phyloP scores from a whole-genome alignment of 2,329 filamentous ascomycete species.

The Tolypocladium guangdongense region DNA sequence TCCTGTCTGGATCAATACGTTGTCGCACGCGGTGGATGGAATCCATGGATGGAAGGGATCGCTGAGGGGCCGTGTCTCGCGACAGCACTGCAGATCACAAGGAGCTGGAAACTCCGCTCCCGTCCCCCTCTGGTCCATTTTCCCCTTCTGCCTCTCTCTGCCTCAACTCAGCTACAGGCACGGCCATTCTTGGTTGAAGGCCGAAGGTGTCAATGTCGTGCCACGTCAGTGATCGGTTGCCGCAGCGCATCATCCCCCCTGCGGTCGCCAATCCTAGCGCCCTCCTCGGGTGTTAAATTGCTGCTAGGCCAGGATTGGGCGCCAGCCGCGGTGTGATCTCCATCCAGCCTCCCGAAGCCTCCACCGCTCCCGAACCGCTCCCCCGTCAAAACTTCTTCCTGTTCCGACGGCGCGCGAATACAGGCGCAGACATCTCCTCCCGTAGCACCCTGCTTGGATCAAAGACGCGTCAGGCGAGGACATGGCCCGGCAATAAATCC shows the following conservation, averaged over 20 bases:
- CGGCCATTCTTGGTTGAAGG: neutral
- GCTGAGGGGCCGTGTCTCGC: neutral
- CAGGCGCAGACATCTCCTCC: neutral
- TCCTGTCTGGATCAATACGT: neutral
- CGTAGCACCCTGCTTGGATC: neutral
- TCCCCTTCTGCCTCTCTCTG: too few species aligned
- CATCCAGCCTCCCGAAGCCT: too few species aligned
- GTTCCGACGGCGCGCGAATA: neutral
- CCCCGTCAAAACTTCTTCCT: neutral
- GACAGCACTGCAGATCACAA: neutral
- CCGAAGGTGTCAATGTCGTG: neutral
- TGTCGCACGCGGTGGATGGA: neutral
- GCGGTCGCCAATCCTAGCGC: neutral
- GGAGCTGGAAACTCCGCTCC: neutral
- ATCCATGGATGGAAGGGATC: too few species aligned
- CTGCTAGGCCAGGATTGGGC: neutral
- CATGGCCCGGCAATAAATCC: conserved; percentile 7
- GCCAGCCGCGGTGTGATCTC: neutral
- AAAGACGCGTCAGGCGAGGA: conserved; percentile 2
- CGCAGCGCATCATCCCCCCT: neutral
- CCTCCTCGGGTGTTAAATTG: neutral
- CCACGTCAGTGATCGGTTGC: neutral
- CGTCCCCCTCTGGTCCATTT: too few species aligned
- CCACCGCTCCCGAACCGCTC: neutral
- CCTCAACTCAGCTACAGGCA: too few species aligned